phyloP scores from a whole-genome alignment of 2,329 filamentous ascomycete species.

The Epicoccum sorghinum region DNA sequence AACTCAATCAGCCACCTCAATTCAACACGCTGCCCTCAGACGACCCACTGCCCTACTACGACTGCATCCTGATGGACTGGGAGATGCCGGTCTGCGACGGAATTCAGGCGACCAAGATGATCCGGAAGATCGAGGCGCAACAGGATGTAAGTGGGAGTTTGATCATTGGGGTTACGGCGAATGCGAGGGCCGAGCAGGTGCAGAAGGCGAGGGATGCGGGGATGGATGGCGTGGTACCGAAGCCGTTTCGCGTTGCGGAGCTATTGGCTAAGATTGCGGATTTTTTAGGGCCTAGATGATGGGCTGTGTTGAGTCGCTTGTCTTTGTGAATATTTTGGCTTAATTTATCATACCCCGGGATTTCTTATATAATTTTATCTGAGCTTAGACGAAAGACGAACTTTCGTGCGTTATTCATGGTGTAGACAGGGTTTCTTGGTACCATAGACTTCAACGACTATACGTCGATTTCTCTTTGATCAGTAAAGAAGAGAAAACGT shows the following conservation, averaged over 20 bases:
- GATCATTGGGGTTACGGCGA: conserved; percentile 37
- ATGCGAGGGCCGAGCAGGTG: conserved; percentile 36
- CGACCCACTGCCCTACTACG: neutral
- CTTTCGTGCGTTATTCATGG: too few relatives aligned
- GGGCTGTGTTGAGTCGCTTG: too few relatives aligned
- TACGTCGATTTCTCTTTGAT: too few relatives aligned
- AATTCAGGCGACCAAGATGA: neutral
- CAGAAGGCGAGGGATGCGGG: conserved; percentile 27
- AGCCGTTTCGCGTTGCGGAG: conserved; percentile 65
- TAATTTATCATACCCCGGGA: too few relatives aligned
- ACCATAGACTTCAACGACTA: too few relatives aligned
- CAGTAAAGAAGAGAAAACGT: too few relatives aligned
- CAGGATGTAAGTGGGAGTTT: conserved; percentile 20
- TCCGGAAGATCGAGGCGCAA: conserved; percentile 16
- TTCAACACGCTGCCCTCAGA: neutral
- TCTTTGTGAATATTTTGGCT: too few relatives aligned
- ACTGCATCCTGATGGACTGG: conserved; percentile 30
- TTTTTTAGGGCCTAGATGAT: neutral
- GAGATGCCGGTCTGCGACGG: conserved; percentile 36
- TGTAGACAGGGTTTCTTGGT: too few relatives aligned
- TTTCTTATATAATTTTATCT: too few relatives aligned
- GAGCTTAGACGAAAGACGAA: too few relatives aligned
- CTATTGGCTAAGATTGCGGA: conserved; percentile 19
- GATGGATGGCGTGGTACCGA: conserved; percentile 66
- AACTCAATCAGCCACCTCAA: neutral